Evolutionary conservation across 345 rosid species (phyloP), one percentile per base, ranked within the genome.

Genomic region (Capsella bursapastoris): DNA sequence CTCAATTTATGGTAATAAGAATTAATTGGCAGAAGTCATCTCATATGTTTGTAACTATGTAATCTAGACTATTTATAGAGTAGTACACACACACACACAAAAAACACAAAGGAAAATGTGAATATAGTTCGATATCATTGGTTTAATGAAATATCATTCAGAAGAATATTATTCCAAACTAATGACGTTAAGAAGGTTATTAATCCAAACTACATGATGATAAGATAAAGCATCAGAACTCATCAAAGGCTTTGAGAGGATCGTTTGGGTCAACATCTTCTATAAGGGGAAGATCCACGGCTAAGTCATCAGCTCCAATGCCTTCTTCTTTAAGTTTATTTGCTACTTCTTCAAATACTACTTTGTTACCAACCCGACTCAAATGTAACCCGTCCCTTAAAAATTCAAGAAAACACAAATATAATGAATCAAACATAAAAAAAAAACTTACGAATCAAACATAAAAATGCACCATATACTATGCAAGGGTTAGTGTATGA

Each of bases 321-420:
- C 90, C 91, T 49, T 66, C 55, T 15, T 80, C 87, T 66, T 76
- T 81, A 61, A 93, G 84, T 81, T 81, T 86, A 62, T 15, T 55
- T 25, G 87, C 74, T 67, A 91, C 88, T 78, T 91, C 97, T 79
- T 91, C 86, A 28, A 84, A 93, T 60, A 89, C 90, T 8, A 91
- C 15, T 81, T 72, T 86, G 78, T 88, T 91, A 7, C 98, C 97
- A 0, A 41, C 55, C 70, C 29, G 68, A 25, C 82, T 76, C 31
- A 93, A 82, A 79, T 93, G 98, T 80, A 93, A 80, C 9, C 97
- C 97, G 70, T 93, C 98, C 1, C 97, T 93, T 93, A 84, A 82
- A 22, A 35, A 55, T 43, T 38, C 66, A 15, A 8, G 38, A 7
- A 22, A 38, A 29, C 22, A 12, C 40, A 47, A n/a, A 11, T 4